Percentiles rank a stretch among this genome's conserved stretches.
phyloP scores from a whole-genome alignment of 1,139 yeast species.

The Saccharomyces hybrid region DNA sequence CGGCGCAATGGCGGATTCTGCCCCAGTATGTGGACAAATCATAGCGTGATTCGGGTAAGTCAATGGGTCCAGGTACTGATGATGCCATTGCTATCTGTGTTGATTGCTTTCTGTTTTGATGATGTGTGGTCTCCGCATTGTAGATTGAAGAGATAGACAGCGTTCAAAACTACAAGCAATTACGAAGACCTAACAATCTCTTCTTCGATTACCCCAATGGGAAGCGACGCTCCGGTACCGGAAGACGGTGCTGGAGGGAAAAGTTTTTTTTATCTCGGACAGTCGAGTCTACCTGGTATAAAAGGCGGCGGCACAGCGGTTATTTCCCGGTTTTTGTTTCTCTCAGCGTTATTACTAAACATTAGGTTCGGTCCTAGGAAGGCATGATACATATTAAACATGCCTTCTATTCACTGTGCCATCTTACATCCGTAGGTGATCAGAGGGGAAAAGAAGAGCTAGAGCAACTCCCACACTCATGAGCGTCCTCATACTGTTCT shows the following conservation, averaged over 20 bases:
- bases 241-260: neutral
- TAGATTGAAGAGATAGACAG: neutral
- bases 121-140: neutral
- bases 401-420: constrained; percentile 34
- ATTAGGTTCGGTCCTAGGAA: constrained; percentile 5
- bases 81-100: constrained; percentile 57
- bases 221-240: neutral
- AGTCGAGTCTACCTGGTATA: no score
- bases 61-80: constrained; percentile 71
- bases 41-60: constrained; percentile 69
- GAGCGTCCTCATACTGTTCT: constrained; percentile 33
- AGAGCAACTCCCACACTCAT: constrained; percentile 20
- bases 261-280: neutral
- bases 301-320: neutral
- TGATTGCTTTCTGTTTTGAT: neutral
- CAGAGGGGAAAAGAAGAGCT: constrained; percentile 33
- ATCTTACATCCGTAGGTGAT: constrained; percentile 27
- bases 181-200: neutral
- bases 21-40: constrained; percentile 85
- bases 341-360: neutral
- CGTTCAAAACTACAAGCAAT: neutral
- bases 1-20: constrained; percentile 88
- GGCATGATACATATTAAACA: constrained; percentile 23
- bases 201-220: neutral
- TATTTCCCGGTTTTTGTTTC: neutral